phyloP scores from a whole-genome alignment of 106 monocot genomes.

The Phalaenopsis equestris region DNA sequence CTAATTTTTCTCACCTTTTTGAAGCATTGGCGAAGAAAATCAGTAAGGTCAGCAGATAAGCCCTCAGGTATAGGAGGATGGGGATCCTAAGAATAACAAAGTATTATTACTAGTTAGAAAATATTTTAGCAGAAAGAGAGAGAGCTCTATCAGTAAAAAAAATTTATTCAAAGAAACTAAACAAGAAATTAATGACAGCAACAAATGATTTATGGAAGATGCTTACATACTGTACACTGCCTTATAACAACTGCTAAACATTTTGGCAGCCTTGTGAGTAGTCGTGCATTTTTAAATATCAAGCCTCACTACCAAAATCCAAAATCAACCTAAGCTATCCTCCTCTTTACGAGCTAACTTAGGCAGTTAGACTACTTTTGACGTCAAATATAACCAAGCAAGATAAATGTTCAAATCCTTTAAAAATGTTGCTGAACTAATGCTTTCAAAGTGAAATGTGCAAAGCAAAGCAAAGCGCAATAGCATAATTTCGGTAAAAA shows the following conservation, averaged over 20 bases:
- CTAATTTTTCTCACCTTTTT: slow-evolving; percentile 50
- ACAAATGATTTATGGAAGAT: neutral
- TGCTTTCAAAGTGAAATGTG: neutral
- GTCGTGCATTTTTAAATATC: neutral
- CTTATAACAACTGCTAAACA: neutral
- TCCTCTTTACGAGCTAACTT: neutral
- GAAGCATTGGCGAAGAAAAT: slow-evolving; percentile 94
- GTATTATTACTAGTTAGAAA: neutral
- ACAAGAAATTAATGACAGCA: neutral
- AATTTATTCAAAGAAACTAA: neutral
- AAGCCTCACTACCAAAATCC: neutral
- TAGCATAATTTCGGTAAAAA: neutral
- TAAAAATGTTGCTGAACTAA: neutral
- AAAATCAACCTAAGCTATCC: neutral
- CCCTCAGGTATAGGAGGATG: slow-evolving; percentile 95
- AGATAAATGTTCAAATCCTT: neutral
- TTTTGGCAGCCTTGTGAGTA: neutral
- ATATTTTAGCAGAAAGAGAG: neutral
- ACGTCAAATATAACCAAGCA: neutral
- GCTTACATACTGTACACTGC: neutral
- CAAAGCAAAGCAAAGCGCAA: neutral
- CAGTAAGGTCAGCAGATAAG: slow-evolving; percentile 76
- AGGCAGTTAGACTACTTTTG: neutral
- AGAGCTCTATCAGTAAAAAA: neutral
- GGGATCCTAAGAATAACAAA: slow-evolving; percentile 51